Evolutionary conservation across 2,329 filamentous ascomycete genomes (phyloP), one percentile per base, ranked within the genome.

Genomic region (Scorias spongiosa): DNA sequence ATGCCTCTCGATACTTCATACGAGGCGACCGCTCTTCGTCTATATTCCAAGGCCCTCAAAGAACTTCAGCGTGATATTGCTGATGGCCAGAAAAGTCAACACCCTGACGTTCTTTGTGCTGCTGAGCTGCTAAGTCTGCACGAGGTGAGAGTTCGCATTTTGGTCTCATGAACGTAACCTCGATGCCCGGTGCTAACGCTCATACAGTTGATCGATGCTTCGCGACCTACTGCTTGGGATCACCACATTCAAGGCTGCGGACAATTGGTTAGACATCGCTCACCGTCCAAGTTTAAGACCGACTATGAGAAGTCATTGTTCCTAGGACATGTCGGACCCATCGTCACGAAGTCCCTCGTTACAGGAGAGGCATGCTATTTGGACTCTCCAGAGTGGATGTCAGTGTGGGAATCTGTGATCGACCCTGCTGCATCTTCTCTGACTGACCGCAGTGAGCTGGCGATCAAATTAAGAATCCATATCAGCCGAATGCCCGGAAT

Each of bases 271-370:
- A 49, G 53, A 40, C 48, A 60, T 40, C 56, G 60, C 5, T 57
- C 54, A 2, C 54, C 60, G 2, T 38, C 47, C 7, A 49, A 49
- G 7, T 63, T 62, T 41, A 49, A 48, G 2, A 57, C 58, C 1
- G 58, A 63, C 6, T 63, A 60, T 43, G 62, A 64, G 40, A 61
- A 59, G 44, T 51, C 61, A 1, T 49, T 64, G 4, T 61, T 64
- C 20, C 51, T 60, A 11, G 56, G 54, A 9, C 58, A 63, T 40
- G 54, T 56, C 11, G 61, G 61, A 1, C 52, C 60, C 15, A 57
- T 60, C 12, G 46, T 54, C 18, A 53, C 53, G 2, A 51, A 55
- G 36, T 48, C 48, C n/a, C 42, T 55, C 28, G 39, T 52, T 14
- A 49, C 50, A 2, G 48, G 52, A 28, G 44, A 49, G 7, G 51